phyloP scores from a whole-genome alignment of 208 protist genomes.

The Leishmania tarentolae region DNA sequence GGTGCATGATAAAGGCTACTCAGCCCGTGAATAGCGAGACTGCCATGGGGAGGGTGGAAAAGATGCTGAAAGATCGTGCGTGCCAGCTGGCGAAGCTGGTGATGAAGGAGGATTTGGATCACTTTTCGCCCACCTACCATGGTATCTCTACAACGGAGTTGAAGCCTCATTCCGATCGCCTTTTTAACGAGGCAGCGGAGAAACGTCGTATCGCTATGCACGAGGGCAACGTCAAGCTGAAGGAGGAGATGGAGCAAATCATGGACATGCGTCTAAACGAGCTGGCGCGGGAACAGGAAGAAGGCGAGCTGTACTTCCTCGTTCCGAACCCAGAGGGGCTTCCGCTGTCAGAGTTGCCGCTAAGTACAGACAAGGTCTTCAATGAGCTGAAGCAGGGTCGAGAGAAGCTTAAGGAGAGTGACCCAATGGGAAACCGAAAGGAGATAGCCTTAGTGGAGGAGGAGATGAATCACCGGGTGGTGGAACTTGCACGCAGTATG shows the following conservation, averaged over 20 bases:
- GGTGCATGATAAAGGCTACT: conserved; percentile 43
- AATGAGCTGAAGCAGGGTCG: conserved; percentile 47
- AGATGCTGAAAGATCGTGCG: conserved; percentile 72
- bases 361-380: conserved; percentile 50
- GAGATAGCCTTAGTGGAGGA: conserved; percentile 52
- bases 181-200: conserved; percentile 62
- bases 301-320: conserved; percentile 84
- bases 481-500: conserved; percentile 45
- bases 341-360: conserved; percentile 39
- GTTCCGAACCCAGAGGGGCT: conserved; percentile 48
- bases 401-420: conserved; percentile 42
- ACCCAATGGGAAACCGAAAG: conserved; percentile 59
- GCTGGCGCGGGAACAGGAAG: conserved; percentile 58
- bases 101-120: conserved; percentile 62
- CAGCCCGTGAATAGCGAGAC: conserved; percentile 38
- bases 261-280: conserved; percentile 68
- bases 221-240: conserved; percentile 30
- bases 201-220: conserved; percentile 47
- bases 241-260: conserved; percentile 54
- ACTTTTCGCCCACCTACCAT: conserved; percentile 52
- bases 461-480: conserved; percentile 55
- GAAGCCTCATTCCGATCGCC: conserved; percentile 57
- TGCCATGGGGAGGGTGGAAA: conserved; percentile 45
- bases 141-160: conserved; percentile 58
- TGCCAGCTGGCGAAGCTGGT: conserved; percentile 55